Evolutionary conservation across 257 asterid genomes (phyloP).

Genomic region (Scutellaria galericulata): DNA sequence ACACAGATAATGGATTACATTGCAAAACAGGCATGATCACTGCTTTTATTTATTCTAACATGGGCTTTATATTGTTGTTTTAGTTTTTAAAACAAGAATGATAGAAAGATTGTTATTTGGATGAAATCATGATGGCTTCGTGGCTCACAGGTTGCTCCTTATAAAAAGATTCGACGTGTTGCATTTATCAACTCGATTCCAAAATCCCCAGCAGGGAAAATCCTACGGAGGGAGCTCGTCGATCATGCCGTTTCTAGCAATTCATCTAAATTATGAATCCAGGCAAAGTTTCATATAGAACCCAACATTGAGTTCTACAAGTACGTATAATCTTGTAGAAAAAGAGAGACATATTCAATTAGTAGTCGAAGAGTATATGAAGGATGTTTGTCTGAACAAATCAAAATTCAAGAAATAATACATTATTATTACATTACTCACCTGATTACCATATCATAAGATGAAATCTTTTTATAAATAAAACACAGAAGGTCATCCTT

Average conservation of each 20-base stretch:
- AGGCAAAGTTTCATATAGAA: not conserved
- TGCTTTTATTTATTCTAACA: not conserved
- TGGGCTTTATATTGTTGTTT: not conserved
- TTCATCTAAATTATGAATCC: conserved; percentile 59
- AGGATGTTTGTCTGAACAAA: too few species aligned
- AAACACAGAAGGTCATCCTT: too few species aligned
- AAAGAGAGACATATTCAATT: too few species aligned
- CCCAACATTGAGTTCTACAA: too few species aligned
- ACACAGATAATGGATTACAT: conserved; percentile 69
- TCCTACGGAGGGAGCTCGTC: conserved; percentile 74
- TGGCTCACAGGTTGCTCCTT: conserved; percentile 71
- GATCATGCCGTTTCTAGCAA: conserved; percentile 48
- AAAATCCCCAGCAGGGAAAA: conserved; percentile 85
- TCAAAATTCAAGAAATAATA: too few species aligned
- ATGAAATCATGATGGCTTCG: not conserved
- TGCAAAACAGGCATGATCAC: conserved; percentile 64
- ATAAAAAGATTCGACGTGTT: conserved; percentile 76
- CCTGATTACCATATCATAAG: too few species aligned
- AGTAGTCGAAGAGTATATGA: too few species aligned
- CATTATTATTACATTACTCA: too few species aligned
- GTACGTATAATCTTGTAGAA: too few species aligned
- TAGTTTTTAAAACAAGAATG: not conserved
- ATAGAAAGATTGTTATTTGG: not conserved
- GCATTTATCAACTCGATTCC: conserved; percentile 74
- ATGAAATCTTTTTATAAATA: too few species aligned